Conservation (phyloP, 2,329 filamentous ascomycete species). For the Fusarium sp. region DNA sequence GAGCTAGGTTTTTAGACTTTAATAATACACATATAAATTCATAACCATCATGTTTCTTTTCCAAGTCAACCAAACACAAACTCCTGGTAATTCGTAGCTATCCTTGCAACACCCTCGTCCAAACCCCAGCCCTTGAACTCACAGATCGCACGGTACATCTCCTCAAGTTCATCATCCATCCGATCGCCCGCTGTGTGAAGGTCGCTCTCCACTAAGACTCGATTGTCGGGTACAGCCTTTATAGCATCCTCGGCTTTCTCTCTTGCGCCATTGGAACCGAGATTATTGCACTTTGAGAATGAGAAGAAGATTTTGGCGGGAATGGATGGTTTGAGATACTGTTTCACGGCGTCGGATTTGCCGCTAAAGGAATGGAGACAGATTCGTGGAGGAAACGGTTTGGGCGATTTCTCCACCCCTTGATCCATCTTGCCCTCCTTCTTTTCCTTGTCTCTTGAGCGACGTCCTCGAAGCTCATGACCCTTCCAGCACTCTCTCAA, state of each 20-base stretch:
- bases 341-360: conserved; percentile 75
- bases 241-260: conserved; percentile 71
- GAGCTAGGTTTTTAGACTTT: not conserved
- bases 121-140: conserved; percentile 78
- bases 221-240: conserved; percentile 76
- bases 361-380: conserved; percentile 93
- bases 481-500: conserved; percentile 72
- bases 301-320: conserved; percentile 85
- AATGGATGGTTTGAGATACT: conserved; percentile 77
- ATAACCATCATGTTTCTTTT: not conserved
- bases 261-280: conserved; percentile 62
- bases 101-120: conserved; percentile 71
- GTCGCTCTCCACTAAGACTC: conserved; percentile 86
- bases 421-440: not conserved
- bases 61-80: conserved; percentile 72
- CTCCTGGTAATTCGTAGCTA: conserved; percentile 78
- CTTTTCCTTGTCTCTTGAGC: conserved; percentile 50
- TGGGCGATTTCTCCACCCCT: conserved; percentile 44
- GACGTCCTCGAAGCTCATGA: conserved; percentile 67
- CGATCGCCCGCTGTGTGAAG: conserved; percentile 79
- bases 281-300: conserved; percentile 84
- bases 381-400: conserved; percentile 79
- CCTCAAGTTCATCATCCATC: conserved; percentile 81
- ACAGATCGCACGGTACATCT: conserved; percentile 78
- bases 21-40: accelerated